Conservation (phyloP, 2,329 filamentous ascomycete genomes). For the Acephala macrosclerotiorum region DNA sequence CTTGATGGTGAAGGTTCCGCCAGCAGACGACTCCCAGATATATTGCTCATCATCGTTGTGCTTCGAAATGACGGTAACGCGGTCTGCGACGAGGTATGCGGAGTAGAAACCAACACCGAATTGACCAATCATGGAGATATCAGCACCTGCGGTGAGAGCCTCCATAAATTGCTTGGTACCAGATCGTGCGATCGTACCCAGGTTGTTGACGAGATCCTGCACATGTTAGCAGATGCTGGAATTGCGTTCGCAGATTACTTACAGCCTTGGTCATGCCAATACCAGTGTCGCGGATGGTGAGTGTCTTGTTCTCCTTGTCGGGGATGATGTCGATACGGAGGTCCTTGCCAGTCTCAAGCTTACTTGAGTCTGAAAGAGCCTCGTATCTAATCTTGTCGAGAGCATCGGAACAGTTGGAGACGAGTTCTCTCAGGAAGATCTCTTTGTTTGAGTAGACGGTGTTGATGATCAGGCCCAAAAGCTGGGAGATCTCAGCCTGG, state of each 20-base stretch:
- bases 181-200: conserved; percentile 98
- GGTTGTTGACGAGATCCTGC: conserved; percentile 98
- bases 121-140: conserved; percentile 99
- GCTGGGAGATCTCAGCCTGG: conserved; percentile 99
- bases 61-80: conserved; percentile 95
- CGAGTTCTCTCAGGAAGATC: conserved; percentile 98
- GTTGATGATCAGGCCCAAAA: conserved; percentile 99
- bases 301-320: conserved; percentile 95
- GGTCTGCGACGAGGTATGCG: conserved; percentile 98
- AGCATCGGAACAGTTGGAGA: conserved; percentile 98
- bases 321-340: conserved; percentile 99
- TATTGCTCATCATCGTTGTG: conserved; percentile 99
- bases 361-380: conserved; percentile 93
- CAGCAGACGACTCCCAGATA: conserved; percentile 97
- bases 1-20: conserved; percentile 94
- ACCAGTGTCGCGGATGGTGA: conserved; percentile 97
- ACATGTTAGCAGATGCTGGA: conserved; percentile 47
- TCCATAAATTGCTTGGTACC: conserved; percentile 99
- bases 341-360: conserved; percentile 97
- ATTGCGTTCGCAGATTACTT: conserved; percentile 55
- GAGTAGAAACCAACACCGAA: conserved; percentile 99
- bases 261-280: conserved; percentile 99
- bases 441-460: conserved; percentile 99
- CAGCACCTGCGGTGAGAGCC: conserved; percentile 95
- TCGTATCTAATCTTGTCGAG: conserved; percentile 99